Conservation (phyloP, 371 early-diverging fungal species). For the Mortierella sp. region DNA sequence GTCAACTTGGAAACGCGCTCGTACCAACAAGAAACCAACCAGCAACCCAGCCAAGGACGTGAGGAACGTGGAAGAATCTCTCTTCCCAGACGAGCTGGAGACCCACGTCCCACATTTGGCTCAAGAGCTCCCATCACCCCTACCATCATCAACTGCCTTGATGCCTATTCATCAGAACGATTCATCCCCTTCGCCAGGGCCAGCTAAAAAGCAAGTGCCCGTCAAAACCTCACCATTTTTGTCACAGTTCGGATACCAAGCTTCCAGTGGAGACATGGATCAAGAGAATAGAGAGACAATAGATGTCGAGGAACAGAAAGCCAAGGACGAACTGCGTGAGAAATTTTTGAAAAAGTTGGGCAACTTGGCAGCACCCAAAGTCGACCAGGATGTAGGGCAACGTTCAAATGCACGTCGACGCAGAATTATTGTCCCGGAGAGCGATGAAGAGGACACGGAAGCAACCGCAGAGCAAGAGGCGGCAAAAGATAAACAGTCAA, state of each 20-base stretch:
- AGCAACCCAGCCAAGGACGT: not conserved
- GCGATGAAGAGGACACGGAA: constrained; percentile 11
- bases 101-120: constrained; percentile 7
- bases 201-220: not conserved
- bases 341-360: constrained; percentile 37
- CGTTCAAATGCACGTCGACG: constrained; percentile 2
- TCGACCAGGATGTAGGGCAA: not conserved
- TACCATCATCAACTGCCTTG: not conserved
- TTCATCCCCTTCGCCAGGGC: not conserved
- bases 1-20: not conserved
- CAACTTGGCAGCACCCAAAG: not conserved
- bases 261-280: not conserved
- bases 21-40: not conserved
- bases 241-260: constrained; percentile 20
- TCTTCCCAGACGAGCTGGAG: constrained; percentile 27
- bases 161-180: not conserved
- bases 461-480: not conserved
- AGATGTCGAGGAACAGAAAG: constrained; percentile 7
- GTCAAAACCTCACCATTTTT: not conserved
- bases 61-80: constrained; percentile 10
- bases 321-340: constrained; percentile 14
- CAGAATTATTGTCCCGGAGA: constrained; percentile 28
- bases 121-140: not conserved
- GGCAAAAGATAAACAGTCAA: not conserved
- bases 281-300: not conserved